Evolutionary conservation across 495 filamentous ascomycete species (phyloP).

Genomic region (Daldinia decipiens): DNA sequence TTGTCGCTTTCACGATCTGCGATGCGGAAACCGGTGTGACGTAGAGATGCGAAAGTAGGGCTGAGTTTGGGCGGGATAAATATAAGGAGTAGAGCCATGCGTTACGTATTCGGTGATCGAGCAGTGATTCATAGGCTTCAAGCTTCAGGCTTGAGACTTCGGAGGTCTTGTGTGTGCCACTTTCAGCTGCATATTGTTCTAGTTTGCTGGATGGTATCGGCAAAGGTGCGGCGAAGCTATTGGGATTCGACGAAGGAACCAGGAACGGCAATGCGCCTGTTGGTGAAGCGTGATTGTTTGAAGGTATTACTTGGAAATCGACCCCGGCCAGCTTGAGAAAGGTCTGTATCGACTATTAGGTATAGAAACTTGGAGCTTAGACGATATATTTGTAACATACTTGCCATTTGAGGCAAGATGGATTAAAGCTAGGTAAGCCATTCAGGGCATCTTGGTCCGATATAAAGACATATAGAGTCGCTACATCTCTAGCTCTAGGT

Average conservation of each 20-base stretch:
- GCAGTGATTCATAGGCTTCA: slow-evolving; percentile 81
- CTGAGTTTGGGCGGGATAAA: slow-evolving; percentile 69
- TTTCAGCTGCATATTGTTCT: slow-evolving; percentile 70
- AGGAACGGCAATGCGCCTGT: slow-evolving; percentile 89
- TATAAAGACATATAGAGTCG: slow-evolving; percentile 81
- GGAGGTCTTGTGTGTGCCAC: slow-evolving; percentile 33
- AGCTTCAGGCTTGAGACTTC: slow-evolving; percentile 55
- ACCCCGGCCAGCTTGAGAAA: slow-evolving; percentile 83
- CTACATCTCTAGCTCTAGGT: slow-evolving; percentile 60
- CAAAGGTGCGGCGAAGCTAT: slow-evolving; percentile 22
- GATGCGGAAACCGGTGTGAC: slow-evolving; percentile 70
- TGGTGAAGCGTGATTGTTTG: slow-evolving; percentile 93
- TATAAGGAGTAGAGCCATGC: slow-evolving; percentile 90
- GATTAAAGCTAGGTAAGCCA: slow-evolving; percentile 86
- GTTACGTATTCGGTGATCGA: slow-evolving; percentile 83
- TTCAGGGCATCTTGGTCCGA: slow-evolving; percentile 68
- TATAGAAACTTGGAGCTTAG: slow-evolving; percentile 3
- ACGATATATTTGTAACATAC: slow-evolving; percentile 59
- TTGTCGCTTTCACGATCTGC: slow-evolving; percentile 65
- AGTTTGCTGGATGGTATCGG: slow-evolving; percentile 75
- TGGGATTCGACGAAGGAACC: slow-evolving; percentile 62
- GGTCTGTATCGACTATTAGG: slow-evolving; percentile 63
- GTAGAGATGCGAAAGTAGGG: slow-evolving; percentile 75
- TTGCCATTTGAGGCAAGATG: slow-evolving; percentile 96
- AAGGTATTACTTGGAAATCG: slow-evolving; percentile 73